Percentiles rank a stretch among this genome's conserved stretches.
phyloP scores from a whole-genome alignment of 192 early-diverging fungal genomes.

The Linnemannia zychae region DNA sequence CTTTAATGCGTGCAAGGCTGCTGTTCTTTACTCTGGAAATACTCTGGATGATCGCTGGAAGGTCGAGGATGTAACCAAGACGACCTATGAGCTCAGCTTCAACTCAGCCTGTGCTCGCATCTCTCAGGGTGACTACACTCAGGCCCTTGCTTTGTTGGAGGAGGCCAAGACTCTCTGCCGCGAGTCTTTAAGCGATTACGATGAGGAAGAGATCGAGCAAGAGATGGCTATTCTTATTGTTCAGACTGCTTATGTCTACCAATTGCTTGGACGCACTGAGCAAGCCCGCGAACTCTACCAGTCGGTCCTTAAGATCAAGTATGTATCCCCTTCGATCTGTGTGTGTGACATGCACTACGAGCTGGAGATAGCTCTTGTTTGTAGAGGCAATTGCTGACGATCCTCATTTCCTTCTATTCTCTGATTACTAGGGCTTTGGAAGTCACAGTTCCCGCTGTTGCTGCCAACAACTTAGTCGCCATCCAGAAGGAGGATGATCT shows the following conservation, averaged over 20 bases:
- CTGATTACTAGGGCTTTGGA: conserved; percentile 60
- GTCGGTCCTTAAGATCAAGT: conserved; percentile 69
- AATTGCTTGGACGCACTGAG: conserved; percentile 65
- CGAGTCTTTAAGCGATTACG: conserved; percentile 66
- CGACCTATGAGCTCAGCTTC: conserved; percentile 75
- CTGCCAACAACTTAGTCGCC: conserved; percentile 77
- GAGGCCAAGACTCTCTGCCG: conserved; percentile 65
- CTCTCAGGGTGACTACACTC: conserved; percentile 63
- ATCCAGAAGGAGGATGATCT: conserved; percentile 69
- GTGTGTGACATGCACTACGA: neutral
- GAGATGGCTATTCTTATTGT: conserved; percentile 73
- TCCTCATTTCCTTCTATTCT: neutral
- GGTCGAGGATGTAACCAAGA: conserved; percentile 38
- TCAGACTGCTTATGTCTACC: conserved; percentile 78
- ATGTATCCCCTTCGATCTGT: conserved; percentile 14
- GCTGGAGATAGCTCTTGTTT: neutral
- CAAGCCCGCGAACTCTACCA: conserved; percentile 74
- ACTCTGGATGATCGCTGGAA: conserved; percentile 32
- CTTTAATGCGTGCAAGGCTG: conserved; percentile 66
- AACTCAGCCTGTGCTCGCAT: conserved; percentile 74
- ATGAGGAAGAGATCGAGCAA: conserved; percentile 74
- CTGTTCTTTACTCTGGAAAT: conserved; percentile 57
- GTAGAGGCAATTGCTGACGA: neutral
- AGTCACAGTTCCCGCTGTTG: conserved; percentile 69
- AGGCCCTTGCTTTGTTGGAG: conserved; percentile 68